These are phyloP conservation scores for Fusarium sp. DNA, from an alignment of 2,329 filamentous ascomycete species.

Conservation along the genomic window DNA sequence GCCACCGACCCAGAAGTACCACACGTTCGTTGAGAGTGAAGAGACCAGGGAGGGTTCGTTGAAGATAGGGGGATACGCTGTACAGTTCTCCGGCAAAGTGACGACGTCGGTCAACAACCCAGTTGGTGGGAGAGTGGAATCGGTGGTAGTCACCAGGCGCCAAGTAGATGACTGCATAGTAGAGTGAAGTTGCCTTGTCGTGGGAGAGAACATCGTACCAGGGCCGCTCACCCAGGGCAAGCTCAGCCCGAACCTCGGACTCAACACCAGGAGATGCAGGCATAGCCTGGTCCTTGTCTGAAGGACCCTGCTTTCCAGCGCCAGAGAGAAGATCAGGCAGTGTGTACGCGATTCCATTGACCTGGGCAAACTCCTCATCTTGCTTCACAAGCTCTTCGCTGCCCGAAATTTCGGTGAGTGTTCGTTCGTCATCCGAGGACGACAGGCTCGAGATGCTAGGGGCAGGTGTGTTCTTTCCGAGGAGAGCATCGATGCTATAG, in stretches of 20 bases:
- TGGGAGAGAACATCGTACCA: slow-evolving; percentile 74
- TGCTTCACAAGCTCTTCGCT: slow-evolving; percentile 73
- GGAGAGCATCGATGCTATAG: slow-evolving; percentile 90
- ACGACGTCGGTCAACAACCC: slow-evolving; percentile 93
- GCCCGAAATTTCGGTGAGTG: slow-evolving; percentile 50
- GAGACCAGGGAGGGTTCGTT: slow-evolving; percentile 87
- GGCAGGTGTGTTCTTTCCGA: slow-evolving; percentile 71
- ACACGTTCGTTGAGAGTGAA: slow-evolving; percentile 98
- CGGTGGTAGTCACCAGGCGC: slow-evolving; percentile 98
- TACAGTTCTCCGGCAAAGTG: slow-evolving; percentile 98
- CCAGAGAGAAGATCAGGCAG: slow-evolving; percentile 88
- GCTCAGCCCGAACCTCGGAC: slow-evolving; percentile 81
- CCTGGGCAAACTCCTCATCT: slow-evolving; percentile 89
- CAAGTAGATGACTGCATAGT: slow-evolving; percentile 95
- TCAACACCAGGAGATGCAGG: slow-evolving; percentile 70
- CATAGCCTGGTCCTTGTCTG: slow-evolving; percentile 77
- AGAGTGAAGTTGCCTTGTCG: slow-evolving; percentile 74
- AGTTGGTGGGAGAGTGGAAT: slow-evolving; percentile 93
- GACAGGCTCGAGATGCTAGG: slow-evolving; percentile 59
- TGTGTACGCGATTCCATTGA: slow-evolving; percentile 96
- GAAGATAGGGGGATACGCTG: slow-evolving; percentile 92
- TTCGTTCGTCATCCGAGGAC: slow-evolving; percentile 37
- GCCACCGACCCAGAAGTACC: slow-evolving; percentile 91
- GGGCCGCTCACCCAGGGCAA: slow-evolving; percentile 73
- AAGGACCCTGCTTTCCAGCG: slow-evolving; percentile 54